These are phyloP conservation scores for Trypanosoma cruzi DNA, from an alignment of 208 protist species.

Conservation along the genomic window DNA sequence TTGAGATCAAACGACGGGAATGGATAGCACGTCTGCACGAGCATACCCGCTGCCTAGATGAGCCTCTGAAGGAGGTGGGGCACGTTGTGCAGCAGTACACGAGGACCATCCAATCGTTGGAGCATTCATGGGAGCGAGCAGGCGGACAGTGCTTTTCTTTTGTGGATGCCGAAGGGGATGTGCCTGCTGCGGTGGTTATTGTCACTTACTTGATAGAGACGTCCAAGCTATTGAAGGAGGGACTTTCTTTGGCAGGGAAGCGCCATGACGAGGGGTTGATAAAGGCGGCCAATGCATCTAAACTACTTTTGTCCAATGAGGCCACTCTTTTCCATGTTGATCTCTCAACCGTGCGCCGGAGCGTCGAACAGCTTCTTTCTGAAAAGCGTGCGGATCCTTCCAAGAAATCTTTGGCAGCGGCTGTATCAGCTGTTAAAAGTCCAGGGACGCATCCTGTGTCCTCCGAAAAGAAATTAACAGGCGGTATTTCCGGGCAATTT, in stretches of 20 bases:
- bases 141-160: not conserved
- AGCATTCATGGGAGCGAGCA: constrained; percentile 30
- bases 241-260: constrained; percentile 23
- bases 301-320: constrained; percentile 3
- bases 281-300: constrained; percentile 5
- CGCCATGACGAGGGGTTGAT: constrained; percentile 20
- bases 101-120: constrained; percentile 37
- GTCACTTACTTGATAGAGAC: constrained; percentile 22
- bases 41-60: constrained; percentile 18
- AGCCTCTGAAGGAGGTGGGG: constrained; percentile 41
- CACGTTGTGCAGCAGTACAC: constrained; percentile 41
- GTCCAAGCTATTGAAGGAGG: constrained; percentile 22
- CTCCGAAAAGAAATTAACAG: not conserved
- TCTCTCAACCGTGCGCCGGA: constrained; percentile 4
- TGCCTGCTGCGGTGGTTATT: constrained; percentile 3
- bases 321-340: constrained; percentile 17
- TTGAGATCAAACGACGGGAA: constrained; percentile 32
- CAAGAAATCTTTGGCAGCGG: not conserved
- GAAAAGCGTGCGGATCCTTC: not conserved
- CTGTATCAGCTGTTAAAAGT: not conserved
- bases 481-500: not conserved
- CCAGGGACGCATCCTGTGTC: not conserved
- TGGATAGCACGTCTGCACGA: constrained; percentile 26
- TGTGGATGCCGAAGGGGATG: not conserved
- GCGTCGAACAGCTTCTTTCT: constrained; percentile 9